Percentiles rank a stretch among this genome's conserved stretches.
Evolutionary conservation across 352 stramenopile genomes (phyloP).

Genomic region (Phytophthora idaei): DNA sequence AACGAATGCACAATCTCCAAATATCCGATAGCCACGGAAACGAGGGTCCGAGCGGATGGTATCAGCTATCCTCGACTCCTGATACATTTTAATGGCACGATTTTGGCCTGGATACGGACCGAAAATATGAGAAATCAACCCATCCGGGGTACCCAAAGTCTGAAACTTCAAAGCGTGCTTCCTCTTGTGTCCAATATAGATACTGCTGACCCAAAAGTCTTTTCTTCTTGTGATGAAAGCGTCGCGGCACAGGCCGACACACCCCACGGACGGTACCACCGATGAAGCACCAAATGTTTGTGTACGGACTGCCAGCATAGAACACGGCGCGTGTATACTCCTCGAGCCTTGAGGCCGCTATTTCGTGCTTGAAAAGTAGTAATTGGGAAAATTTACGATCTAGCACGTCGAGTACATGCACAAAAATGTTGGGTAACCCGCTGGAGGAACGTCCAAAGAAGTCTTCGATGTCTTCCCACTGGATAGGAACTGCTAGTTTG

Average conservation of each 20-base stretch:
- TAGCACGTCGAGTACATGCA: neutral
- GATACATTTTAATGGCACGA: neutral
- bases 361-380: neutral
- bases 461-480: neutral
- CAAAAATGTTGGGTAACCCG: neutral
- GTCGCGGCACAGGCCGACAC: neutral
- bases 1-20: neutral
- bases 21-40: neutral
- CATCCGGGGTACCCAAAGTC: neutral
- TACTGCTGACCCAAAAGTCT: neutral
- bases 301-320: neutral
- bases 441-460: neutral
- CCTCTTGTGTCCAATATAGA: neutral
- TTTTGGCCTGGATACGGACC: neutral
- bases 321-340: neutral
- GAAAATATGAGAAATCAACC: neutral
- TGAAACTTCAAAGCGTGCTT: neutral
- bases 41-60: neutral
- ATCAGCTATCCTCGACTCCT: neutral
- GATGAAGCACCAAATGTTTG: neutral
- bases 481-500: neutral
- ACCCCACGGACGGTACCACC: neutral
- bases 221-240: neutral
- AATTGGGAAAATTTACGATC: neutral
- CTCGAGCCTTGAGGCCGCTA: neutral